These are phyloP conservation scores for Lachnellula cervina DNA, from an alignment of 2,329 filamentous ascomycete genomes.

Conservation along the genomic window DNA sequence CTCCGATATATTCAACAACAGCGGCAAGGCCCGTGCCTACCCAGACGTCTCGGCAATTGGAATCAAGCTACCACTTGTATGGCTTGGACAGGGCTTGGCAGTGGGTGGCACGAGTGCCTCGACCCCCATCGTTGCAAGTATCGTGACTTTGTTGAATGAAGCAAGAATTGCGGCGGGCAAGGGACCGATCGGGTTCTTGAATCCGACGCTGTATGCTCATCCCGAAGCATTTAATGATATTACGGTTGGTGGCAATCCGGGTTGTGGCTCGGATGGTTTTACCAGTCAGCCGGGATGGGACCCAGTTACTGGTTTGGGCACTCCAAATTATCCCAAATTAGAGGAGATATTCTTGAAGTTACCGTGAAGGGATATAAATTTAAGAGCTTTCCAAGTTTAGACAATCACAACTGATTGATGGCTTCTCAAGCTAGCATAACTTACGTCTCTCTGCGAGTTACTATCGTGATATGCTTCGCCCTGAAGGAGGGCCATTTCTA, in stretches of 20 bases:
- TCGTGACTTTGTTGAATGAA: conserved; percentile 42
- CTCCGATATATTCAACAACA: conserved; percentile 19
- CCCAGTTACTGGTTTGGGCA: conserved; percentile 28
- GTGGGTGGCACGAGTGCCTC: conserved; percentile 33
- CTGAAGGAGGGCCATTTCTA: background rate
- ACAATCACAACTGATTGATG: too few relatives aligned
- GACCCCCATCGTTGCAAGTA: conserved; percentile 50
- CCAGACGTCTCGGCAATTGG: conserved; percentile 26
- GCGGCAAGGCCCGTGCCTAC: conserved; percentile 19
- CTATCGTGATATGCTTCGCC: background rate
- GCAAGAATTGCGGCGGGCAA: conserved; percentile 32
- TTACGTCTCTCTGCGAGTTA: too few relatives aligned
- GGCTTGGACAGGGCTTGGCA: conserved; percentile 12
- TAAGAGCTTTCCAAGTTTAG: too few relatives aligned
- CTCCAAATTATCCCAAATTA: conserved; percentile 12
- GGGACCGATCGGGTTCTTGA: conserved; percentile 35
- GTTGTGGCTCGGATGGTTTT: conserved; percentile 30
- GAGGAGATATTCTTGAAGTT: conserved; percentile 11
- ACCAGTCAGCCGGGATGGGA: conserved; percentile 28
- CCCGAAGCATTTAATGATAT: conserved; percentile 29
- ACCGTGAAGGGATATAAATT: conserved; percentile 1
- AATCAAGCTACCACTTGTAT: conserved; percentile 17
- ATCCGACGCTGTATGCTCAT: conserved; percentile 26
- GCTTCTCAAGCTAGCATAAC: too few relatives aligned
- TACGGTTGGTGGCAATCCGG: conserved; percentile 24